phyloP scores from a whole-genome alignment of 805 yeast species.

The Danielia reshetovae region DNA sequence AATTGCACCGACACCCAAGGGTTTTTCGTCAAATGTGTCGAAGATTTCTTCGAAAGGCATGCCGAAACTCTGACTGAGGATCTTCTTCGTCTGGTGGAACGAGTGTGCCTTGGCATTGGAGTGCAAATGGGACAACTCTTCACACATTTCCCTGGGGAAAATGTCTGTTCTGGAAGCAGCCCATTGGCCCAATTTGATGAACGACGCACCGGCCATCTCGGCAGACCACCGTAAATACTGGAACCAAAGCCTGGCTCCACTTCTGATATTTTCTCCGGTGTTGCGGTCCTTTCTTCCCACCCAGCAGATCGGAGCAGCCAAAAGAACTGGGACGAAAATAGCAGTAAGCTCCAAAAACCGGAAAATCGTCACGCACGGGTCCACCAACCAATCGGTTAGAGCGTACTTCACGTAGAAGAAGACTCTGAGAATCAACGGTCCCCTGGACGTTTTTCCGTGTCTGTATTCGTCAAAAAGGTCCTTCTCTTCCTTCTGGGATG shows the following conservation, averaged over 20 bases:
- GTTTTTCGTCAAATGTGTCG: conserved; percentile 68
- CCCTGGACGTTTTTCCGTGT: conserved; percentile 15
- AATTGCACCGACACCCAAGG: conserved; percentile 97
- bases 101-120: conserved; percentile 79
- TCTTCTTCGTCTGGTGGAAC: conserved; percentile 52
- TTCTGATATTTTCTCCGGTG: conserved; percentile 29
- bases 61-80: conserved; percentile 58
- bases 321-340: conserved; percentile 67
- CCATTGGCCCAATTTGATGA: conserved; percentile 95
- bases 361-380: conserved; percentile 64
- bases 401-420: conserved; percentile 40
- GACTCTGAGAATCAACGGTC: conserved; percentile 24
- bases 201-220: conserved; percentile 90
- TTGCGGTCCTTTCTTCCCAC: conserved; percentile 45
- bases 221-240: conserved; percentile 57
- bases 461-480: conserved; percentile 36
- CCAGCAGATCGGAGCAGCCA: conserved; percentile 61
- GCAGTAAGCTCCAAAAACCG: conserved; percentile 66
- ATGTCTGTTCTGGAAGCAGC: conserved; percentile 96
- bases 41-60: conserved; percentile 69
- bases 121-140: conserved; percentile 71
- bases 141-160: conserved; percentile 75
- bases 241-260: conserved; percentile 74
- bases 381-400: conserved; percentile 53
- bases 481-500: conserved; percentile 56